These are phyloP conservation scores for Fomitopsis betulina DNA, from an alignment of 1,284 basidiomycete genomes.

Conservation along the genomic window DNA sequence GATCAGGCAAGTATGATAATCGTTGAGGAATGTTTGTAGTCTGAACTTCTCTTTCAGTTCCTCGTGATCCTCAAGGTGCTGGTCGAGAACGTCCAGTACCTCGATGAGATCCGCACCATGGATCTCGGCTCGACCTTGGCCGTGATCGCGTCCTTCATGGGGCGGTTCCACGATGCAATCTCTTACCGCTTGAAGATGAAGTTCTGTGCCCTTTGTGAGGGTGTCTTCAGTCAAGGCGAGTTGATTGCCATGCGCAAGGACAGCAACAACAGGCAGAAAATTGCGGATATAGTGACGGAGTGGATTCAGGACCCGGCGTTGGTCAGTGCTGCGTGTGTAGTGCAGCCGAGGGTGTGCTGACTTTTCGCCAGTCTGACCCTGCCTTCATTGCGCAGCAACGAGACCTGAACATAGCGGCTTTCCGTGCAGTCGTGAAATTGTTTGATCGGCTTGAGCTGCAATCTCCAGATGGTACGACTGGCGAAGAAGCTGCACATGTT, in stretches of 20 bases:
- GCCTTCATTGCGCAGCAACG: constrained; percentile 36
- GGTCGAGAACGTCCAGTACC: constrained; percentile 65
- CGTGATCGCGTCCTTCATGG: constrained; percentile 62
- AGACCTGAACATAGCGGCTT: constrained; percentile 70
- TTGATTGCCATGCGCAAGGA: constrained; percentile 65
- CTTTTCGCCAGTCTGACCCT: constrained; percentile 5
- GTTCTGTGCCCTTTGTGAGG: constrained; percentile 73
- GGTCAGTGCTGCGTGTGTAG: constrained; percentile 32
- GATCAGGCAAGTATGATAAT: constrained; percentile 56
- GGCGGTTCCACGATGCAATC: constrained; percentile 51
- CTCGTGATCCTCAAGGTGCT: constrained; percentile 73
- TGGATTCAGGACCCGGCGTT: constrained; percentile 59
- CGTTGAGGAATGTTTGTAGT: not conserved
- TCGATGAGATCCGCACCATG: constrained; percentile 54
- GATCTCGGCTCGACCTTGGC: constrained; percentile 69
- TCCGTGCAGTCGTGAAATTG: constrained; percentile 71
- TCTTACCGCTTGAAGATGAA: constrained; percentile 68
- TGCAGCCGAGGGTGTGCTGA: constrained; percentile 5
- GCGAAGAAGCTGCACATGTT: constrained; percentile 65
- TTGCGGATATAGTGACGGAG: constrained; percentile 71
- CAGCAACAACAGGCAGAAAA: constrained; percentile 58
- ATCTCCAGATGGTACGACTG: constrained; percentile 48
- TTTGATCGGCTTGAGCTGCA: constrained; percentile 73
- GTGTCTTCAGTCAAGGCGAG: constrained; percentile 59
- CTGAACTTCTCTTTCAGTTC: constrained; percentile 37